A percentile compares a stretch with the other conserved stretches of the same genome.
Conservation (phyloP, 176 grass and related monocot genomes). For the Oryza nivara region DNA sequence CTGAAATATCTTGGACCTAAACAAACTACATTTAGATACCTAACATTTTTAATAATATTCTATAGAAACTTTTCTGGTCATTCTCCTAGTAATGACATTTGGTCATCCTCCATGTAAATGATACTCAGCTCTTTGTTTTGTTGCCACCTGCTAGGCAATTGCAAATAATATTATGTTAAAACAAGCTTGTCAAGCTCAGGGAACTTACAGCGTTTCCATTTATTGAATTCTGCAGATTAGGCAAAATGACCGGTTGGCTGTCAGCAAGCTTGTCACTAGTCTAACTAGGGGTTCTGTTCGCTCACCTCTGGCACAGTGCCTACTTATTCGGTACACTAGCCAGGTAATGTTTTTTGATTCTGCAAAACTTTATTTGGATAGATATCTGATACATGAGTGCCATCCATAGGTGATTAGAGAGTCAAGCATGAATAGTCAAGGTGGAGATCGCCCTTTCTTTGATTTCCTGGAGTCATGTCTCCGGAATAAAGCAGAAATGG, state of each 20-base stretch:
- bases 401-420: conserved; percentile 88
- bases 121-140: neutral
- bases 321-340: conserved; percentile 94
- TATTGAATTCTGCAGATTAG: conserved; percentile 68
- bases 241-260: conserved; percentile 95
- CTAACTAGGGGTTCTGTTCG: conserved; percentile 94
- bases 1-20: conserved; percentile 12
- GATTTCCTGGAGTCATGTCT: conserved; percentile 96
- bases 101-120: neutral
- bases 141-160: neutral
- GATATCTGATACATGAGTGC: conserved; percentile 21
- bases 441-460: conserved; percentile 93
- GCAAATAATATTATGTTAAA: neutral
- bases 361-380: conserved; percentile 31
- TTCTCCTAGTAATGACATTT: neutral
- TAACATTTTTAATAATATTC: neutral
- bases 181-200: neutral
- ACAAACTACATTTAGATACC: neutral
- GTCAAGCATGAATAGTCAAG: conserved; percentile 64
- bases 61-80: neutral
- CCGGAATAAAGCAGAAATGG: conserved; percentile 96
- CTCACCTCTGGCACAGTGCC: conserved; percentile 91
- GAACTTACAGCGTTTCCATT: conserved; percentile 14
- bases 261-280: conserved; percentile 95
- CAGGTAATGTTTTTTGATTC: conserved; percentile 60